A percentile compares a stretch with the other conserved stretches of the same genome.
phyloP scores from a whole-genome alignment of 2,329 filamentous ascomycete genomes.

The Aureobasidium sp. region DNA sequence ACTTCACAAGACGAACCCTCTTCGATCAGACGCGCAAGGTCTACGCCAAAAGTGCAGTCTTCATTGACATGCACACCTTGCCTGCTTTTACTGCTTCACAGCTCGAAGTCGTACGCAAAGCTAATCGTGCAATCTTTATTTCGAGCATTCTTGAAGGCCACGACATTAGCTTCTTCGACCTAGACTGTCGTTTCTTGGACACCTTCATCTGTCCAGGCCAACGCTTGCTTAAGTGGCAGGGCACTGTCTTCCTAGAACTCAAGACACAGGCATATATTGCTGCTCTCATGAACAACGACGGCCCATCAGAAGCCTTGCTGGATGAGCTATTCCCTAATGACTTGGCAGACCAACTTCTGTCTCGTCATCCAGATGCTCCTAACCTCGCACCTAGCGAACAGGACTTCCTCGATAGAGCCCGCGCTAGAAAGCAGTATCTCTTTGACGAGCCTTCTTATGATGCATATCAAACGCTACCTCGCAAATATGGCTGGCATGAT shows the following conservation, averaged over 20 bases:
- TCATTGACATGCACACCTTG: conserved; percentile 34
- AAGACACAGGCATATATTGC: conserved; percentile 61
- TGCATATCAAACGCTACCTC: conserved; percentile 40
- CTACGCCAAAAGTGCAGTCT: conserved; percentile 47
- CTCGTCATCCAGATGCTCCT: conserved; percentile 45
- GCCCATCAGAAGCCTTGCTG: conserved; percentile 46
- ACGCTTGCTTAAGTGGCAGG: conserved; percentile 50
- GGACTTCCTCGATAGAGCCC: conserved; percentile 49
- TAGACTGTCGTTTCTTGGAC: conserved; percentile 55
- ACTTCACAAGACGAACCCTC: conserved; percentile 50
- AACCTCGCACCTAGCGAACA: conserved; percentile 48
- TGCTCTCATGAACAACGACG: conserved; percentile 48
- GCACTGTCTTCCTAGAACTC: conserved; percentile 52
- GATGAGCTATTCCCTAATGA: conserved; percentile 52
- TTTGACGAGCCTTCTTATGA: conserved; percentile 37
- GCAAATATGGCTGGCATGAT: conserved; percentile 56
- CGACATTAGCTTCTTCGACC: conserved; percentile 54
- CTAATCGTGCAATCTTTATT: conserved; percentile 57
- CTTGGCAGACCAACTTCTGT: conserved; percentile 45
- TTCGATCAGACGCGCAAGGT: conserved; percentile 57
- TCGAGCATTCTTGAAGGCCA: conserved; percentile 52
- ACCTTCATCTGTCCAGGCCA: conserved; percentile 54
- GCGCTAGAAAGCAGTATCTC: conserved; percentile 48
- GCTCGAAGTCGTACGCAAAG: conserved; percentile 52
- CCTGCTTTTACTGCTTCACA: conserved; percentile 34